Percentiles rank a stretch among this genome's conserved stretches.
These are phyloP conservation scores for Echinochloa phyllopogon DNA, from an alignment of 176 grass and related monocot genomes.

Conservation along the genomic window DNA sequence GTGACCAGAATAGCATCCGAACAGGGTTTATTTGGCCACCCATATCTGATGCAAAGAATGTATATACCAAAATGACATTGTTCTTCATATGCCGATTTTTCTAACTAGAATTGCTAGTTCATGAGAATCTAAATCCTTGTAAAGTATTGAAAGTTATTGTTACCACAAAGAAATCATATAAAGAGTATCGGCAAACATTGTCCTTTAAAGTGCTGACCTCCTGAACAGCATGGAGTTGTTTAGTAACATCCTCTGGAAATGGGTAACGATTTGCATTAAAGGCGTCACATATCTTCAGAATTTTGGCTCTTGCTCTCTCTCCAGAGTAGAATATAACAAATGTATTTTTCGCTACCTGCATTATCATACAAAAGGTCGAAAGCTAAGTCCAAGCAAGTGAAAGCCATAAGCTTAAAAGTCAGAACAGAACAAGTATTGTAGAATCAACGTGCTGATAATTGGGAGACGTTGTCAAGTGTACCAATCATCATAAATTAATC, in stretches of 20 bases:
- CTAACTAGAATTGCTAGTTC: not conserved
- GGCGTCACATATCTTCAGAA: slow-evolving; percentile 97
- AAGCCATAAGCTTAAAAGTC: slow-evolving; percentile 27
- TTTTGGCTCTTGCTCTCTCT: slow-evolving; percentile 85
- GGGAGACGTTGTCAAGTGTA: not conserved
- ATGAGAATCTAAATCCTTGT: not conserved
- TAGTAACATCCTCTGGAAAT: slow-evolving; percentile 79
- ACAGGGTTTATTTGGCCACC: not conserved
- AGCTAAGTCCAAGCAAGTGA: slow-evolving; percentile 9
- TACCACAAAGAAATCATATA: not conserved
- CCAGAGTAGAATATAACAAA: slow-evolving; percentile 96
- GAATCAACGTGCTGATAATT: not conserved
- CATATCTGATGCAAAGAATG: slow-evolving; percentile 34
- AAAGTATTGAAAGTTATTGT: not conserved
- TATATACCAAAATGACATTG: not conserved
- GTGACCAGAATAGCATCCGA: not conserved
- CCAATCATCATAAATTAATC: slow-evolving; percentile 23
- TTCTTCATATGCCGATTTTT: slow-evolving; percentile 18
- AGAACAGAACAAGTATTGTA: slow-evolving; percentile 19
- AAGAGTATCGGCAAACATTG: slow-evolving; percentile 30
- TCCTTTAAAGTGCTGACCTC: slow-evolving; percentile 65
- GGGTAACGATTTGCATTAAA: slow-evolving; percentile 94
- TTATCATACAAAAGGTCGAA: slow-evolving; percentile 17
- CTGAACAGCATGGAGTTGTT: slow-evolving; percentile 70
- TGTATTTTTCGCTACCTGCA: slow-evolving; percentile 81